Conservation (phyloP, 306 rosid genomes). For the Lotus japonicus region DNA sequence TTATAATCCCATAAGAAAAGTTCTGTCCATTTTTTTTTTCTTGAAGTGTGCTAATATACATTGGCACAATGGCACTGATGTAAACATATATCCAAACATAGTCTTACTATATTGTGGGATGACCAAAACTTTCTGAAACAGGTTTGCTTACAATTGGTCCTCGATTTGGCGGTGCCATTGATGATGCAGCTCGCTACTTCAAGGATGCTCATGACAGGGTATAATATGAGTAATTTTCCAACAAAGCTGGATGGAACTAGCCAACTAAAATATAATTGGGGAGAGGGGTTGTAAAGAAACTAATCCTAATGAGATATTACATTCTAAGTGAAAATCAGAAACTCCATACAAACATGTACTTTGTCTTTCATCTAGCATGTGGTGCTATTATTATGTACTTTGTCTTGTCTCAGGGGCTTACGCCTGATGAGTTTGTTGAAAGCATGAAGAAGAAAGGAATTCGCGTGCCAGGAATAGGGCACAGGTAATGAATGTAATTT, state of each 20-base stretch:
- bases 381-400: neutral
- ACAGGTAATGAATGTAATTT: slow-evolving; percentile 41
- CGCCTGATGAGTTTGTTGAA: slow-evolving; percentile 86
- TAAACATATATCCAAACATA: too few relatives aligned
- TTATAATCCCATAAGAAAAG: too few relatives aligned
- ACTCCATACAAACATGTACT: neutral
- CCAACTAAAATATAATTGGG: neutral
- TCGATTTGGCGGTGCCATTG: slow-evolving; percentile 94
- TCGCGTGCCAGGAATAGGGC: slow-evolving; percentile 98
- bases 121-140: slow-evolving; percentile 34
- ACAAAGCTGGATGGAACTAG: neutral
- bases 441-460: slow-evolving; percentile 90
- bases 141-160: slow-evolving; percentile 98
- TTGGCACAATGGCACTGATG: too few relatives aligned
- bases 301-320: too few relatives aligned
- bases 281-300: too few relatives aligned
- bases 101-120: neutral
- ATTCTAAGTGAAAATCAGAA: too few relatives aligned
- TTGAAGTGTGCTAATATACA: too few relatives aligned
- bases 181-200: slow-evolving; percentile 95
- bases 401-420: slow-evolving; percentile 54
- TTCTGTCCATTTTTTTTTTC: too few relatives aligned
- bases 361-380: slow-evolving; percentile 7
- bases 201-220: slow-evolving; percentile 88
- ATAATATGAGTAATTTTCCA: slow-evolving; percentile 6